A percentile compares a stretch with the other conserved stretches of the same genome.
These are phyloP conservation scores for Penicillium sp. DNA, from an alignment of 2,329 filamentous ascomycete genomes.

Conservation along the genomic window DNA sequence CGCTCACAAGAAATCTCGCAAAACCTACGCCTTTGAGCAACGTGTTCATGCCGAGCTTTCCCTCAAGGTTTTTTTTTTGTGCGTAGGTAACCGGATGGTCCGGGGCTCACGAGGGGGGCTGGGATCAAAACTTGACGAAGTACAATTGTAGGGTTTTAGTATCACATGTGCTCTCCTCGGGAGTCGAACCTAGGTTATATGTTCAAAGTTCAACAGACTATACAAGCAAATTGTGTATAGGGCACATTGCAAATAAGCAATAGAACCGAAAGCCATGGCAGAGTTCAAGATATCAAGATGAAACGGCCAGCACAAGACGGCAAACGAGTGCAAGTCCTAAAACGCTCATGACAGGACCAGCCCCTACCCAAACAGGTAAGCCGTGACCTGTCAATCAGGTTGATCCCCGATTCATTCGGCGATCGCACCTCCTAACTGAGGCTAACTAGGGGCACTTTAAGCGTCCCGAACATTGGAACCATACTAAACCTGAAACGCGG, in stretches of 20 bases:
- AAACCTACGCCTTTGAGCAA: not conserved
- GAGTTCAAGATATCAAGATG: constrained; percentile 4
- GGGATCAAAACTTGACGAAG: not conserved
- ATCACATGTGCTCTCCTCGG: constrained; percentile 5
- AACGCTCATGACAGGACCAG: constrained; percentile 3
- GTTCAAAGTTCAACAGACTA: not conserved
- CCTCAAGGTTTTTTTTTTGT: not conserved
- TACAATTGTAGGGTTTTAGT: not conserved
- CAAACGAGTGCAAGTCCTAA: constrained; percentile 7
- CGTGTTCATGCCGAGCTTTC: not conserved
- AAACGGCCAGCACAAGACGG: constrained; percentile 6
- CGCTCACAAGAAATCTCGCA: not conserved
- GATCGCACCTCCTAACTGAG: not conserved
- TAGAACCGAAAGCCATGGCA: not conserved
- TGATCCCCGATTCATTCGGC: constrained; percentile 4
- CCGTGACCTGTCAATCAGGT: constrained; percentile 13
- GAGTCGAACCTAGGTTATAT: not conserved
- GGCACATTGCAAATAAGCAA: constrained; percentile 1
- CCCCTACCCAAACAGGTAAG: not conserved
- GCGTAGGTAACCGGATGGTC: not conserved
- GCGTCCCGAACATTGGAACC: constrained; percentile 4
- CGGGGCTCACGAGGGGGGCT: not conserved
- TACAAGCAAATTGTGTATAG: not conserved
- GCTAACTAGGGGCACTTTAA: not conserved
- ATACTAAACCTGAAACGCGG: constrained; percentile 18